phyloP scores from a whole-genome alignment of 2,329 filamentous ascomycete species.

The Lachnellula willkommii region DNA sequence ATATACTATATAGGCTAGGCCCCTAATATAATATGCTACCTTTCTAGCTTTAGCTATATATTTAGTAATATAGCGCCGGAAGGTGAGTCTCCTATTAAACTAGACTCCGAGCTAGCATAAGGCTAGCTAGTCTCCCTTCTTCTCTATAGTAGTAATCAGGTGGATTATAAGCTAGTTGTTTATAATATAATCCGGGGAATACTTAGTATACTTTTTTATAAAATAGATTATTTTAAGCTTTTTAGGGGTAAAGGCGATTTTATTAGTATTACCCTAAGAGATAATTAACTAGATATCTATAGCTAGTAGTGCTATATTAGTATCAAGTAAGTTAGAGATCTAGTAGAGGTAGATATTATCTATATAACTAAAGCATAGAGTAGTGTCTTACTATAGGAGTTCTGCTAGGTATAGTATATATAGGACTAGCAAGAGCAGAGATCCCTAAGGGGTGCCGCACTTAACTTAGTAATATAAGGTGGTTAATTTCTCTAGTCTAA shows the following conservation, averaged over 20 bases:
- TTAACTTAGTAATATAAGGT: neutral
- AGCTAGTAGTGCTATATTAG: too few species aligned
- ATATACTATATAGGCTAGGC: neutral
- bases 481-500: neutral
- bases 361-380: neutral
- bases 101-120: neutral
- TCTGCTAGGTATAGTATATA: neutral
- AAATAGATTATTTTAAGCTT: too few species aligned
- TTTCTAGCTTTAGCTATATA: neutral
- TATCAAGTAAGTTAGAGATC: neutral
- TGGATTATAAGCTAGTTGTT: neutral
- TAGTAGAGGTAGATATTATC: neutral
- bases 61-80: neutral
- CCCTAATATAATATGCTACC: neutral
- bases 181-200: neutral
- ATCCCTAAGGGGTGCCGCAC: neutral
- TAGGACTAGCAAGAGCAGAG: neutral
- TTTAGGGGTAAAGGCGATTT: too few species aligned
- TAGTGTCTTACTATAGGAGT: neutral
- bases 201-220: neutral
- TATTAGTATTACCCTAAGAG: too few species aligned
- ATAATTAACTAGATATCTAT: too few species aligned
- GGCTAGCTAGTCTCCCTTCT: neutral
- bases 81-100: neutral
- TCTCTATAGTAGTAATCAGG: neutral